A percentile compares a stretch with the other conserved stretches of the same genome.
These are phyloP conservation scores for Leccinum solheimii DNA, from an alignment of 1,284 basidiomycete genomes.

Conservation along the genomic window DNA sequence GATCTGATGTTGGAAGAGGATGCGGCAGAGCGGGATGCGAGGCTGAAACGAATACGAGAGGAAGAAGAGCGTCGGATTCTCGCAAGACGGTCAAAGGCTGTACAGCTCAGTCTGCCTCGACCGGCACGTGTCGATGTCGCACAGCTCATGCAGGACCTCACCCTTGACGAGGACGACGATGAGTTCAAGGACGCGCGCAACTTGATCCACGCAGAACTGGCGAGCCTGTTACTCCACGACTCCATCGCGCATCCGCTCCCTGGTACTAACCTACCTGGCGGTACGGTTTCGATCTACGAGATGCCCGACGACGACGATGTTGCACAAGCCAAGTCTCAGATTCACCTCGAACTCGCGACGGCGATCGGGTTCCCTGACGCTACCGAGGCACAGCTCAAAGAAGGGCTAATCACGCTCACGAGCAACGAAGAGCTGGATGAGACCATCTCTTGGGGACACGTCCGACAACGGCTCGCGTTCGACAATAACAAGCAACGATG, in stretches of 20 bases:
- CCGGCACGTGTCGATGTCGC: slow-evolving; percentile 81
- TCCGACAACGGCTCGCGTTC: slow-evolving; percentile 63
- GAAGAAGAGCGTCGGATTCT: slow-evolving; percentile 79
- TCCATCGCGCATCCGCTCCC: slow-evolving; percentile 86
- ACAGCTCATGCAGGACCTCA: slow-evolving; percentile 60
- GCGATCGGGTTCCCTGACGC: slow-evolving; percentile 86
- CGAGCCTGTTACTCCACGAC: slow-evolving; percentile 83
- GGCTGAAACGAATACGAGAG: slow-evolving; percentile 66
- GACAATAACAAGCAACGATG: slow-evolving; percentile 60
- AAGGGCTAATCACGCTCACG: slow-evolving; percentile 65
- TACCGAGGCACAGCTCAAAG: slow-evolving; percentile 72
- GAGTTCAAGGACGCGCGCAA: slow-evolving; percentile 54
- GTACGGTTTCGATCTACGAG: slow-evolving; percentile 70
- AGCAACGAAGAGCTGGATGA: slow-evolving; percentile 61
- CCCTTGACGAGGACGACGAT: slow-evolving; percentile 49
- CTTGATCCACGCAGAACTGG: slow-evolving; percentile 81
- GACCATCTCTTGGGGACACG: slow-evolving; percentile 65
- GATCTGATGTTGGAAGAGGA: slow-evolving; percentile 71
- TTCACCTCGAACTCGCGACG: slow-evolving; percentile 81
- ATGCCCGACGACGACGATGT: slow-evolving; percentile 79
- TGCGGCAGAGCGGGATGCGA: slow-evolving; percentile 89
- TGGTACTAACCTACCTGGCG: slow-evolving; percentile 81
- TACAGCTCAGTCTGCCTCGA: slow-evolving; percentile 85
- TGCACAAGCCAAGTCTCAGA: slow-evolving; percentile 67
- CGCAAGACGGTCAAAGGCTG: slow-evolving; percentile 78